phyloP scores from a whole-genome alignment of 75 land plant species.

The Cunninghamia lanceolata region DNA sequence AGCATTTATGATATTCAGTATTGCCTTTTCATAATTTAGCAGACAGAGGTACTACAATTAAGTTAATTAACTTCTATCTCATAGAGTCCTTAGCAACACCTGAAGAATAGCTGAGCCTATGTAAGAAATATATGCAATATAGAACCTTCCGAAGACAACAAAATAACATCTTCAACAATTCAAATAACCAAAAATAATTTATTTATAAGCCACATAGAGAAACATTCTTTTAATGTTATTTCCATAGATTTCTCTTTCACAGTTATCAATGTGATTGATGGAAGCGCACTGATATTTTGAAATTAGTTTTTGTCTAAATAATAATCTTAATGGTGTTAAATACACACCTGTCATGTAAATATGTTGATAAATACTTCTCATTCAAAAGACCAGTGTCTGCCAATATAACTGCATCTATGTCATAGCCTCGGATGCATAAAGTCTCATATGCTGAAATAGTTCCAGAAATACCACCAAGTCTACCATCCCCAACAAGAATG shows the following conservation, averaged over 20 bases:
- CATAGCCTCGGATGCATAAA: constrained; percentile 81
- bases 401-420: constrained; percentile 67
- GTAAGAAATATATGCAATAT: background rate
- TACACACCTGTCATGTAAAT: constrained; percentile 67
- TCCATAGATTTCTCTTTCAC: background rate
- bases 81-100: background rate
- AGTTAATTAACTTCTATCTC: background rate
- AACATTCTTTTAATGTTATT: background rate
- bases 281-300: background rate
- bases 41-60: background rate
- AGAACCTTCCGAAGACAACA: background rate
- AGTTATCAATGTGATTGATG: background rate
- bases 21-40: background rate
- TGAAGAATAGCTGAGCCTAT: background rate
- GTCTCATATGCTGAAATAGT: constrained; percentile 93
- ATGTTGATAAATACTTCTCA: constrained; percentile 48
- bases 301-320: background rate
- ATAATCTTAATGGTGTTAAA: constrained; percentile 1
- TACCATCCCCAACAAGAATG: constrained; percentile 93
- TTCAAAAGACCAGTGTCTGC: constrained; percentile 80
- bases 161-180: background rate
- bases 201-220: background rate
- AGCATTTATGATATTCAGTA: background rate
- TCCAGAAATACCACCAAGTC: constrained; percentile 87
- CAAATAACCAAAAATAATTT: background rate